Base-by-base conservation (phyloP, 495 filamentous ascomycete genomes). In the Bacidia gigantensis region DNA sequence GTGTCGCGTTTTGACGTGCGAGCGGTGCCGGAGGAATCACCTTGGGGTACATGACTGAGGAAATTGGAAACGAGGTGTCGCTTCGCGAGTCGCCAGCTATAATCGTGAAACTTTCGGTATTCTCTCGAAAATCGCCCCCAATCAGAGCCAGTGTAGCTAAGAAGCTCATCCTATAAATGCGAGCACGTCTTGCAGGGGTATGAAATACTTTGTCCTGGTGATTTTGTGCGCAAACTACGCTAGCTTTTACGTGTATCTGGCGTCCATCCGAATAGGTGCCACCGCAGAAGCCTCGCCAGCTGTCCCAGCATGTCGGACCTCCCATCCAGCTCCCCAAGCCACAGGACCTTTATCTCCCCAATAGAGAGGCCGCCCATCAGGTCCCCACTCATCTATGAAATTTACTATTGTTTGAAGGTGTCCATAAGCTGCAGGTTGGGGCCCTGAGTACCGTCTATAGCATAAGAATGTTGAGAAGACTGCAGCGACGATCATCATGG, bases 351-450 rank as follows among this genome's bases (percentile, higher is more conserved):
- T 70, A 45, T 70, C 64, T 14, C 72, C 72, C 72, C 69, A 73
- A 52, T 64, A 73, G 52, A 75, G 59, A 18, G 60, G 58, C 7
- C 50, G 51, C 22, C 62, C 58, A 11, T 63, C 58, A 43, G 60
- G 50, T 18, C 56, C 49, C 70, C 71, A 74, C 12, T 71, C 66
- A 60, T 73, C 71, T 14, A 74, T 59, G 24, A 74, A 54, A 56
- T 72, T 62, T 10, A 59, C 65, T 22, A 76, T 56, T 0, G 71
- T 71, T 51, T 68, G 68, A 25, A 76, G 54, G 49, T 74, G 69
- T 10, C 72, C 72, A 43, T 58, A 72, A 1, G 69, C 51, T 2
- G 64, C 65, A 3, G 72, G 72, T 21, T 70, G 64, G 35, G 57
- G 52, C 3, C 72, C 72, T n/a, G 51, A 56, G n/a, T 66, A 65